Conservation (phyloP, 2,329 filamentous ascomycete genomes). For the Teratosphaeria gauchensis region DNA sequence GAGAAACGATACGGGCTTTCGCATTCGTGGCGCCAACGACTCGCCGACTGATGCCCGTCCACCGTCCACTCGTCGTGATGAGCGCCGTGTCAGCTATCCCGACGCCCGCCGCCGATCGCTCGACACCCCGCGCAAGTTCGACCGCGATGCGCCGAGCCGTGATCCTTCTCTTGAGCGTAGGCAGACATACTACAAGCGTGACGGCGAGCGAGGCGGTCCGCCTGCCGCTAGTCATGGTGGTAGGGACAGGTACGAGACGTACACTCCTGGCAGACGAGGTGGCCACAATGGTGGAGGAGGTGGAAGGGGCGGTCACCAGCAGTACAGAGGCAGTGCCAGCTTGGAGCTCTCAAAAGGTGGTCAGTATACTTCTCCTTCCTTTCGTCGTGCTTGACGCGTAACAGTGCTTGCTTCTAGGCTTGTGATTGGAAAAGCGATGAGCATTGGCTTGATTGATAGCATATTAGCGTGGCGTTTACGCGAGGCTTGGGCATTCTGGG, state of each 20-base stretch:
- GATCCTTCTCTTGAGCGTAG: conserved; percentile 22
- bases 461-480: not conserved
- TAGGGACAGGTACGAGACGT: not conserved
- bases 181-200: conserved; percentile 17
- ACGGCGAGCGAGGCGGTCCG: conserved; percentile 5
- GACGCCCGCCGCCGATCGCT: conserved; percentile 12
- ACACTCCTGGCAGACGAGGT: not conserved
- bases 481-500: not conserved
- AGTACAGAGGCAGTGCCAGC: conserved; percentile 9
- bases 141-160: conserved; percentile 5
- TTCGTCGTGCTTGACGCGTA: not conserved
- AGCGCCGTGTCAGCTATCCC: conserved; percentile 16
- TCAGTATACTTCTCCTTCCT: conserved; percentile 11
- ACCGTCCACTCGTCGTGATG: conserved; percentile 5
- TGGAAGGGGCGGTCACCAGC: not conserved
- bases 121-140: conserved; percentile 1
- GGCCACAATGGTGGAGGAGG: not conserved
- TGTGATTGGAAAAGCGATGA: not conserved
- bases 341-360: conserved; percentile 18
- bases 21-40: conserved; percentile 19
- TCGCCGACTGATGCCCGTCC: conserved; percentile 5
- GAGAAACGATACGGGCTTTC: conserved; percentile 13
- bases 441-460: not conserved
- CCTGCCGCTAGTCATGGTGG: not conserved
- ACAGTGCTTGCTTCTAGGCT: not conserved